Base-by-base conservation (phyloP, 2,329 filamentous ascomycete species). In the Herpomyces periplanetae region DNA sequence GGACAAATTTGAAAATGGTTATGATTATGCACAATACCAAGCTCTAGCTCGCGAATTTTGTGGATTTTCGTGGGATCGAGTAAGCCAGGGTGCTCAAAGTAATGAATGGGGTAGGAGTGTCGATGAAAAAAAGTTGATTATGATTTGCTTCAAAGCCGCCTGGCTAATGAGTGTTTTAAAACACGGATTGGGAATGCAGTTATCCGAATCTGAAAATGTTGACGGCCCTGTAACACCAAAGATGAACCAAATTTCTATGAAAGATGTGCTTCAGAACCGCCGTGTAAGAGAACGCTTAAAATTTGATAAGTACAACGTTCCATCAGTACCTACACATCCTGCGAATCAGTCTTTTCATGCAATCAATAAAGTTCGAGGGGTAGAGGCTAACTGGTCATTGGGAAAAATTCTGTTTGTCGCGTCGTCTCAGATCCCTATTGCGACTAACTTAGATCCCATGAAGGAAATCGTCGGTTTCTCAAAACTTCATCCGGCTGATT, bases 101-200 rank as follows among this genome's bases (percentile, higher is more conserved):
- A 37, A 66, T 24, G 55, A 63, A 32, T 75, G 55, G 44, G 63
- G 64, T 7, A 56, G 65, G 25, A 71, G 73, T 27, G 50, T 69
- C 2, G 51, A 63, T 27, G 44, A 45, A 22, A 54, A 62, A 29
- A 64, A 60, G 19, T 73, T 73, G 3, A 53, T 62, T 26, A 60
- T 85, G 32, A 65, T 85, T 2, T 96, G 80, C 36, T 96, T 96
- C 48, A 96, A 96, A 37, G 73, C 80, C 0, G 80, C 69, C 3
- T 96, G 84, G 80, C 45, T 96, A 17, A 87, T 96, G 33, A 96
- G 84, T 30, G 61, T 96, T 31, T 47, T 96, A 3, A 75, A 96
- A 31, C 68, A 88, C 25, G 80, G 80, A 2, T 88, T 96, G 27
- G 84, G 80, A 1, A 58, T 96, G 19, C 84, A 84, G 3, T 53